Percentiles rank a stretch among this genome's conserved stretches.
These are phyloP conservation scores for Russula dissimulans DNA, from an alignment of 768 basidiomycete genomes.

Conservation along the genomic window DNA sequence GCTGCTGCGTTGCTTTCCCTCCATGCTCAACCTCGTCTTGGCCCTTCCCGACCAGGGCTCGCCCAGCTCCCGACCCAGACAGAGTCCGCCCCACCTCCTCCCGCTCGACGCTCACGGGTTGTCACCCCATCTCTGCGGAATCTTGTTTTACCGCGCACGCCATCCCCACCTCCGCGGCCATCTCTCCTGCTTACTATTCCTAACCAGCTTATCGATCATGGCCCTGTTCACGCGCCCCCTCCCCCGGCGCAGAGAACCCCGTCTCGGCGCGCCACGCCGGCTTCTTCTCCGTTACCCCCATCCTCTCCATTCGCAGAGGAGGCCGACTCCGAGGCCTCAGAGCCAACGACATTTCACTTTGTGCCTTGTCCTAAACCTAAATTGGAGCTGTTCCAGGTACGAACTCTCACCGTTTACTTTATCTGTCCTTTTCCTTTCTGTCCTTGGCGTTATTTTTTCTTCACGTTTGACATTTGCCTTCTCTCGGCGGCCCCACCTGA, in stretches of 20 bases:
- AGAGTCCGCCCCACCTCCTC: neutral
- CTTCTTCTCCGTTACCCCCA: constrained; percentile 16
- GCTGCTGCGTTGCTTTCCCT: constrained; percentile 17
- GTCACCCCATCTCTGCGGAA: constrained; percentile 9
- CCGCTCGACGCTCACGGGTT: constrained; percentile 4
- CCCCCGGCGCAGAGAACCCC: neutral
- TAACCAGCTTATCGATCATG: constrained; percentile 5
- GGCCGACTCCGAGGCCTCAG: neutral
- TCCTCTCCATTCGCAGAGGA: constrained; percentile 18
- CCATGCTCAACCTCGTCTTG: constrained; percentile 14
- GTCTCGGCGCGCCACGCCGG: neutral
- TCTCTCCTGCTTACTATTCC: neutral
- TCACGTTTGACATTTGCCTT: neutral
- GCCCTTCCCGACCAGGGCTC: neutral
- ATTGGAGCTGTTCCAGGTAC: constrained; percentile 2
- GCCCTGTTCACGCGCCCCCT: neutral
- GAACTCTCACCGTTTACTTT: neutral
- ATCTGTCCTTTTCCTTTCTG: neutral
- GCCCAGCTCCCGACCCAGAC: neutral
- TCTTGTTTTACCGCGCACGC: constrained; percentile 6
- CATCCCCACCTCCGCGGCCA: constrained; percentile 11
- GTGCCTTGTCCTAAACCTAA: constrained; percentile 2
- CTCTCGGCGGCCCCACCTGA: neutral
- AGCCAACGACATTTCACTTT: neutral
- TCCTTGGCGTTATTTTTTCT: neutral